Evolutionary conservation across 2,329 filamentous ascomycete genomes (phyloP).

Genomic region (Hymenoscyphus scutula): DNA sequence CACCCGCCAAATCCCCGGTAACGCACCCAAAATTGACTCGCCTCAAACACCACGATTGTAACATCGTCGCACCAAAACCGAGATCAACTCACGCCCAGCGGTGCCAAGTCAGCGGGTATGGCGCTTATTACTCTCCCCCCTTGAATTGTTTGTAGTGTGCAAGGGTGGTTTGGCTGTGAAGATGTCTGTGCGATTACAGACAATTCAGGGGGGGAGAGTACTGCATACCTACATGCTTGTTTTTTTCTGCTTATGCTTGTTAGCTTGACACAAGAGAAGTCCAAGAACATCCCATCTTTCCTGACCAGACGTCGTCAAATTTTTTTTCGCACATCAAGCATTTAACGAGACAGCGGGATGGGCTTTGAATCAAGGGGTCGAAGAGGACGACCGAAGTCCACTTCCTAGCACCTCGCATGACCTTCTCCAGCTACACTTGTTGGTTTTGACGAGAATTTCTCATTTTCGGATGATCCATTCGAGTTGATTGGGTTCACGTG

Average conservation of each 20-base stretch:
- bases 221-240: conserved; percentile 5
- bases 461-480: background rate
- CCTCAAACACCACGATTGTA: conserved; percentile 13
- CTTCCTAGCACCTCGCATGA: background rate
- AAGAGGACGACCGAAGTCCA: background rate
- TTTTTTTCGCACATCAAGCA: background rate
- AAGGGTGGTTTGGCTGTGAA: too few relatives aligned
- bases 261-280: conserved; percentile 7
- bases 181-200: too few relatives aligned
- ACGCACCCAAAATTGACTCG: background rate
- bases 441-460: background rate
- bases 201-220: too few relatives aligned
- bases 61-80: conserved; percentile 11
- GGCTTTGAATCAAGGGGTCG: background rate
- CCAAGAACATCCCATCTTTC: background rate
- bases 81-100: background rate
- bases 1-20: background rate
- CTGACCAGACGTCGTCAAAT: background rate
- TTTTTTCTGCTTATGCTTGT: conserved; percentile 5
- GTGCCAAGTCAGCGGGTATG: conserved; percentile 14
- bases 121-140: conserved; percentile 2
- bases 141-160: too few relatives aligned
- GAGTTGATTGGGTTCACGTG: background rate
- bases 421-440: background rate
- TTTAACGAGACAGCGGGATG: background rate